Conservation (phyloP, 306 rosid species). For the Calophaca sinica region DNA sequence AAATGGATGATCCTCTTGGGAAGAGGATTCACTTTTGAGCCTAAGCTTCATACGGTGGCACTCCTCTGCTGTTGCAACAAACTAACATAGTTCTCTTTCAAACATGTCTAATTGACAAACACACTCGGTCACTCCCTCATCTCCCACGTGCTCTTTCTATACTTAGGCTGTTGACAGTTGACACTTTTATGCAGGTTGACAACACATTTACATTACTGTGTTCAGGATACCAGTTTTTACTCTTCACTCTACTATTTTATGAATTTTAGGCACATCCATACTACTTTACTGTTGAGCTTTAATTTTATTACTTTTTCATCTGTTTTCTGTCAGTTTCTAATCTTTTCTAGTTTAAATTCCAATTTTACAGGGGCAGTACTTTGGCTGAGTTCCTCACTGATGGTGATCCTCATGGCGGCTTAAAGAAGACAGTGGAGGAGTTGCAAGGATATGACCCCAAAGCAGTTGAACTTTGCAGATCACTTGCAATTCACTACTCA, state of each 20-base stretch:
- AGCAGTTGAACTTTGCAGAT: constrained; percentile 58
- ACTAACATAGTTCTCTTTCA: not conserved
- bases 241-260: too few species aligned
- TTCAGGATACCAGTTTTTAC: too few species aligned
- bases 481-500: constrained; percentile 63
- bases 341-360: not conserved
- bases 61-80: not conserved
- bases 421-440: constrained; percentile 62
- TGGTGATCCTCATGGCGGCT: constrained; percentile 54
- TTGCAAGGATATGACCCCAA: constrained; percentile 51
- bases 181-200: too few species aligned
- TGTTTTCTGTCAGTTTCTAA: not conserved
- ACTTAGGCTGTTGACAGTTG: too few species aligned
- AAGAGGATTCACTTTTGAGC: not conserved
- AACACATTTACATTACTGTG: too few species aligned
- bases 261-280: too few species aligned
- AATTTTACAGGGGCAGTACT: constrained; percentile 56
- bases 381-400: constrained; percentile 64
- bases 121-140: too few species aligned
- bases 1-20: not conserved
- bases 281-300: too few species aligned
- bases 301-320: not conserved
- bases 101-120: too few species aligned
- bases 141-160: too few species aligned
- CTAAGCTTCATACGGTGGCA: not conserved